phyloP scores from a whole-genome alignment of 345 rosid genomes.

The Ceriops zippeliana region DNA sequence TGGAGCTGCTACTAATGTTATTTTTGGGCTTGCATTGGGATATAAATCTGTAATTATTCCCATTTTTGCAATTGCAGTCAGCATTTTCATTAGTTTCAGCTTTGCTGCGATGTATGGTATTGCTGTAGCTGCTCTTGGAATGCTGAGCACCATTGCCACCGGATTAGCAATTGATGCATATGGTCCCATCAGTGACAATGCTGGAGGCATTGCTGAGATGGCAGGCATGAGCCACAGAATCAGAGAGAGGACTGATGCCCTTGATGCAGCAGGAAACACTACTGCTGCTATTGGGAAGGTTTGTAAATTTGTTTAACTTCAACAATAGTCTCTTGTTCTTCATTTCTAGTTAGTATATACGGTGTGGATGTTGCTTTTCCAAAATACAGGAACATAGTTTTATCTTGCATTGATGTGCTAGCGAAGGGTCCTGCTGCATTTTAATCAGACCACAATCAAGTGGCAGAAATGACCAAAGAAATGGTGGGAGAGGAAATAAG shows the following conservation, averaged over 20 bases:
- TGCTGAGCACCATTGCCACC: constrained; percentile 82
- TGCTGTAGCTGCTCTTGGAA: constrained; percentile 79
- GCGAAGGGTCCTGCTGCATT: neutral
- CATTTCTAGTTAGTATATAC: neutral
- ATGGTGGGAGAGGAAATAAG: neutral
- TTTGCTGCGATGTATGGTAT: constrained; percentile 80
- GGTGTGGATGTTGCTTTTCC: neutral
- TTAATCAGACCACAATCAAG: neutral
- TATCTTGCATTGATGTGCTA: neutral
- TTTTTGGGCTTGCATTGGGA: constrained; percentile 77
- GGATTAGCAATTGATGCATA: constrained; percentile 82
- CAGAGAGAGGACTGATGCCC: constrained; percentile 82
- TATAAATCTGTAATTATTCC: constrained; percentile 76
- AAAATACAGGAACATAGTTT: neutral
- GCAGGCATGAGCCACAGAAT: constrained; percentile 83
- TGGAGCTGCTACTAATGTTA: constrained; percentile 79
- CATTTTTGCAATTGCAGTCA: constrained; percentile 62
- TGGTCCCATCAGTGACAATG: constrained; percentile 84
- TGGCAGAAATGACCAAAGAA: neutral
- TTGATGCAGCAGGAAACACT: constrained; percentile 87
- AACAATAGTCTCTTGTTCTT: neutral
- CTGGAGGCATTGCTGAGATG: constrained; percentile 90
- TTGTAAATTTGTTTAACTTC: constrained; percentile 8
- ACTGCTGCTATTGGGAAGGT: constrained; percentile 88
- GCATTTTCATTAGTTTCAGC: constrained; percentile 73